Percentiles rank a stretch among this genome's conserved stretches.
Evolutionary conservation across 139 green algal species (phyloP).

Genomic region (Micromonas pusilla): DNA sequence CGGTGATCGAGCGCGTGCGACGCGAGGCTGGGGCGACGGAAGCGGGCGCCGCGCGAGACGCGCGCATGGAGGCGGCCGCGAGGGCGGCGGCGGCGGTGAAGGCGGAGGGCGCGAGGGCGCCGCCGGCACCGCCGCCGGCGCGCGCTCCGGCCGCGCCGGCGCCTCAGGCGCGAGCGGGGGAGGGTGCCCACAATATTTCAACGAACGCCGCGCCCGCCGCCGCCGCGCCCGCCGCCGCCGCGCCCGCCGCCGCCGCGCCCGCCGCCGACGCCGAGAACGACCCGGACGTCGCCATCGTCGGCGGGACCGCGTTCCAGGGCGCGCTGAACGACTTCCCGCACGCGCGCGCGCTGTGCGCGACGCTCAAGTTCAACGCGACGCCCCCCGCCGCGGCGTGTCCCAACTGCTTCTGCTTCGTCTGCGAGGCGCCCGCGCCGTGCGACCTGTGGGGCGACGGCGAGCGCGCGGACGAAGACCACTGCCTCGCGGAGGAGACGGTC

Average conservation of each 20-base stretch:
- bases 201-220: too few species aligned
- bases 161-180: neutral
- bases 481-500: neutral
- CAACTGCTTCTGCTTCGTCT: neutral
- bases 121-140: neutral
- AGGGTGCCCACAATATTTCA: neutral
- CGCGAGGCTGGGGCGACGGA: too few species aligned
- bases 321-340: neutral
- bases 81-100: neutral
- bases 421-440: neutral
- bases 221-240: neutral
- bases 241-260: neutral
- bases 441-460: neutral
- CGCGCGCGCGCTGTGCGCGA: neutral
- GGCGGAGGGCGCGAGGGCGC: neutral
- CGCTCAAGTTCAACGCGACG: neutral
- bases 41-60: too few species aligned
- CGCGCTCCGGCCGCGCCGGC: neutral
- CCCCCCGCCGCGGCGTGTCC: neutral
- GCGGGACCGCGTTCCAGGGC: constrained; percentile 5
- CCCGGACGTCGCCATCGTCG: neutral
- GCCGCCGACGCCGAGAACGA: neutral
- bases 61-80: neutral
- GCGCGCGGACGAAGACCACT: neutral
- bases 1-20: neutral